A percentile compares a stretch with the other conserved stretches of the same genome.
These are phyloP conservation scores for Penicillium sclerotiorum DNA, from an alignment of 2,329 filamentous ascomycete genomes.

Conservation along the genomic window DNA sequence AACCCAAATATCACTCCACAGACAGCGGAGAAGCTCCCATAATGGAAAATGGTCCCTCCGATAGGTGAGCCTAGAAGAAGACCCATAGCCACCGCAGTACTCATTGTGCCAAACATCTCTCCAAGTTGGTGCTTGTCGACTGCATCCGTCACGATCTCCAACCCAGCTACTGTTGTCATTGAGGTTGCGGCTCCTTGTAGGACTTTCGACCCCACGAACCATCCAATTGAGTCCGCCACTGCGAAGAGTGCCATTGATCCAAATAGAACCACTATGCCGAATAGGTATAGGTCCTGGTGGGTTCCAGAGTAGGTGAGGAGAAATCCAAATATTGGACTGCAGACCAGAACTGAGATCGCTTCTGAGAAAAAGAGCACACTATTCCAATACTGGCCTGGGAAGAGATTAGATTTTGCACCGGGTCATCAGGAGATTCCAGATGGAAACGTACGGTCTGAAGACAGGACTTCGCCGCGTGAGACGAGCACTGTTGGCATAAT, in stretches of 20 bases:
- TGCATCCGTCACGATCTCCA: constrained; percentile 61
- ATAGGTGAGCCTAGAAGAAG: constrained; percentile 60
- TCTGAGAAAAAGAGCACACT: constrained; percentile 21
- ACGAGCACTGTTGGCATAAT: constrained; percentile 19
- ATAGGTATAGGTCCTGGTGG: constrained; percentile 59
- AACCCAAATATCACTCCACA: constrained; percentile 60
- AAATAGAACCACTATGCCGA: constrained; percentile 49
- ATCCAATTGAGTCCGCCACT: constrained; percentile 50
- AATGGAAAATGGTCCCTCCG: constrained; percentile 63
- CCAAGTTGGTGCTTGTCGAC: constrained; percentile 60
- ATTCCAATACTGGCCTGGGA: constrained; percentile 23
- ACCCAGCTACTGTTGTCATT: constrained; percentile 62
- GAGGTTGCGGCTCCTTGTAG: constrained; percentile 60
- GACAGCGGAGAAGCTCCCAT: constrained; percentile 60
- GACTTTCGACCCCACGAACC: constrained; percentile 55
- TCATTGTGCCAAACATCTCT: constrained; percentile 64
- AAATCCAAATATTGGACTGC: constrained; percentile 21
- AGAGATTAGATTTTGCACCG: neutral
- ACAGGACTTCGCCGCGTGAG: constrained; percentile 15
- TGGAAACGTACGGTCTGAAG: constrained; percentile 16
- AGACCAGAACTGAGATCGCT: constrained; percentile 16
- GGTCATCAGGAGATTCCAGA: neutral
- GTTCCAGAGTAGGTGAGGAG: constrained; percentile 27
- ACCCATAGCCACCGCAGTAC: constrained; percentile 62
- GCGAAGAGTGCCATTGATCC: constrained; percentile 53